A percentile compares a stretch with the other conserved stretches of the same genome.
phyloP scores from a whole-genome alignment of 2,329 filamentous ascomycete species.

The Albophoma yamanashiensis region DNA sequence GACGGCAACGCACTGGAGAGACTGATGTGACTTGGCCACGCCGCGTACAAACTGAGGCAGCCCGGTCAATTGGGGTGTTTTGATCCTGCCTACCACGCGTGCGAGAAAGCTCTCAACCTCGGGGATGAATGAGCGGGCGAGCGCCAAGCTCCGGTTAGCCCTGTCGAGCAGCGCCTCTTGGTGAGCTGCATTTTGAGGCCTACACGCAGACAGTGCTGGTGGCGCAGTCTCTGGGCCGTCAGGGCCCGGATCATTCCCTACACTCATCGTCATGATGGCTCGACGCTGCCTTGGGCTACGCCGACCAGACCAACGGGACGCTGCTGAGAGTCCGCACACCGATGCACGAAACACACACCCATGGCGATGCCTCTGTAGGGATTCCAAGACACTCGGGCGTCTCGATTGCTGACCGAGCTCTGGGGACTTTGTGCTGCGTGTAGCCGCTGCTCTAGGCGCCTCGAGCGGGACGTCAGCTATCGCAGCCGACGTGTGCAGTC shows the following conservation, averaged over 20 bases:
- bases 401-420: neutral
- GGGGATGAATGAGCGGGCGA: conserved; percentile 5
- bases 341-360: neutral
- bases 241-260: neutral
- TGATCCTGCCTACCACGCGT: conserved; percentile 3
- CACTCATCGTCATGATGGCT: neutral
- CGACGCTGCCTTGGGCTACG: neutral
- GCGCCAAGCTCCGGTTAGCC: conserved; percentile 3
- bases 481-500: neutral
- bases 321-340: neutral
- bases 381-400: neutral
- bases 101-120: conserved; percentile 9
- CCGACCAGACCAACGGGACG: neutral
- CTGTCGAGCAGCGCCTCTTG: conserved; percentile 5
- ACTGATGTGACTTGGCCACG: conserved; percentile 8
- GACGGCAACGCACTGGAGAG: conserved; percentile 4
- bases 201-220: too few species aligned
- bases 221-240: neutral
- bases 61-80: conserved; percentile 8
- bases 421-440: neutral
- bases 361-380: neutral
- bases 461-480: neutral
- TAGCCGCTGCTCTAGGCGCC: neutral
- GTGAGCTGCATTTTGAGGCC: neutral
- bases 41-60: conserved; percentile 11